Evolutionary conservation across 192 early-diverging fungal genomes (phyloP).

Genomic region (Backusella sp.): DNA sequence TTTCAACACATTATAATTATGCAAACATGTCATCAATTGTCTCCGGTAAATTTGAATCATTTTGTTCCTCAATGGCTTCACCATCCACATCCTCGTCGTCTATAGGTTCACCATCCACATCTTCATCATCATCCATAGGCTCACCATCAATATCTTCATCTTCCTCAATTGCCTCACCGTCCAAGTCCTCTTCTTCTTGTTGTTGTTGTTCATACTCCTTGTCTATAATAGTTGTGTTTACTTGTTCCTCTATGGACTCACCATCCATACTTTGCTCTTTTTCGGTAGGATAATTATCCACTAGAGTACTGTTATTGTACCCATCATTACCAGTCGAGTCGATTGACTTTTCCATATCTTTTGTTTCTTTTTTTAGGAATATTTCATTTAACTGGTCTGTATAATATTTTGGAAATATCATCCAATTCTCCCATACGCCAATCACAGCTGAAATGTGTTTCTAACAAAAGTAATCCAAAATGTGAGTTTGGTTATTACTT

Average conservation of each 20-base stretch:
- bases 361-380: slow-evolving; percentile 46
- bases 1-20: neutral
- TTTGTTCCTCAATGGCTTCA: neutral
- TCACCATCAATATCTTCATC: slow-evolving; percentile 36
- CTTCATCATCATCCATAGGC: neutral
- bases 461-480: slow-evolving; percentile 13
- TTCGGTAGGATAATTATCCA: slow-evolving; percentile 35
- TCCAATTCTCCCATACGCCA: slow-evolving; percentile 88
- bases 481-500: too few relatives aligned
- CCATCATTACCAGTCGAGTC: neutral
- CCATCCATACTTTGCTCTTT: slow-evolving; percentile 41
- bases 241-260: slow-evolving; percentile 1
- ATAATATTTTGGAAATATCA: slow-evolving; percentile 75
- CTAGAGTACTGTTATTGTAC: slow-evolving; percentile 9
- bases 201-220: neutral
- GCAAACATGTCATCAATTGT: slow-evolving; percentile 24
- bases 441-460: slow-evolving; percentile 63
- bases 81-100: neutral
- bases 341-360: neutral
- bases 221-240: neutral
- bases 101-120: neutral
- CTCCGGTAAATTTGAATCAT: neutral
- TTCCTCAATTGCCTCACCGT: slow-evolving; percentile 41
- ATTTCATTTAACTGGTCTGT: slow-evolving; percentile 52
- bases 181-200: slow-evolving; percentile 32